A percentile compares a stretch with the other conserved stretches of the same genome.
Conservation (phyloP, 176 grass and related monocot species). For the Triticum monococcum region DNA sequence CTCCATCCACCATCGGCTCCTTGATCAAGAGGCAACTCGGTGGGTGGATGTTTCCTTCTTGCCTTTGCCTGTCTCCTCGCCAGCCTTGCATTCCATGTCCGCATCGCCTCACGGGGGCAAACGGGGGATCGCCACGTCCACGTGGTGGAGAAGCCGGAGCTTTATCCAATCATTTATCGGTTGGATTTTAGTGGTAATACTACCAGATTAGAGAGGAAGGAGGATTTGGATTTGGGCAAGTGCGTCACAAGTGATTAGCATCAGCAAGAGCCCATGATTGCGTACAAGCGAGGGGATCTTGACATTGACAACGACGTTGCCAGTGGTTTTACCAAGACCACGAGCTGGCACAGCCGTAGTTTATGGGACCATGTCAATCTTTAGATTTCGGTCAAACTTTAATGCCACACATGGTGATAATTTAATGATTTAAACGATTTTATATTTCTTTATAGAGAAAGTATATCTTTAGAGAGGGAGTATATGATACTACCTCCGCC, state of each 20-base stretch:
- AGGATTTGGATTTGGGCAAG: conserved; percentile 12
- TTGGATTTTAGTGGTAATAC: too few relatives aligned
- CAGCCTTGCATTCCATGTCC: neutral
- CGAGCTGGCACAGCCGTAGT: too few relatives aligned
- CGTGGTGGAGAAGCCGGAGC: neutral
- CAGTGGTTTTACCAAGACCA: neutral
- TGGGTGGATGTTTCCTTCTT: neutral
- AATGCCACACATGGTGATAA: too few relatives aligned
- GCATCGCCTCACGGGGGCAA: neutral
- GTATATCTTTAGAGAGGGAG: too few relatives aligned
- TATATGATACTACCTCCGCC: too few relatives aligned
- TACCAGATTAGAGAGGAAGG: neutral
- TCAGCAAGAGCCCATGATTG: neutral
- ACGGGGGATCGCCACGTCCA: conserved; percentile 11
- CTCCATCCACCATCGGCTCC: neutral
- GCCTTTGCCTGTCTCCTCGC: neutral
- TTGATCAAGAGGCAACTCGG: neutral
- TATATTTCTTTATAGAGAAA: too few relatives aligned
- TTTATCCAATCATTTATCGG: neutral
- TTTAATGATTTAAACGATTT: too few relatives aligned
- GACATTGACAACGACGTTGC: neutral
- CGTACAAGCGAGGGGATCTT: neutral
- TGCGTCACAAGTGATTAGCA: conserved; percentile 10
- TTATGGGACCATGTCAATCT: too few relatives aligned
- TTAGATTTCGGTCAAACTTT: too few relatives aligned